Evolutionary conservation across 768 basidiomycete species (phyloP).

Genomic region (Trametes maxima): DNA sequence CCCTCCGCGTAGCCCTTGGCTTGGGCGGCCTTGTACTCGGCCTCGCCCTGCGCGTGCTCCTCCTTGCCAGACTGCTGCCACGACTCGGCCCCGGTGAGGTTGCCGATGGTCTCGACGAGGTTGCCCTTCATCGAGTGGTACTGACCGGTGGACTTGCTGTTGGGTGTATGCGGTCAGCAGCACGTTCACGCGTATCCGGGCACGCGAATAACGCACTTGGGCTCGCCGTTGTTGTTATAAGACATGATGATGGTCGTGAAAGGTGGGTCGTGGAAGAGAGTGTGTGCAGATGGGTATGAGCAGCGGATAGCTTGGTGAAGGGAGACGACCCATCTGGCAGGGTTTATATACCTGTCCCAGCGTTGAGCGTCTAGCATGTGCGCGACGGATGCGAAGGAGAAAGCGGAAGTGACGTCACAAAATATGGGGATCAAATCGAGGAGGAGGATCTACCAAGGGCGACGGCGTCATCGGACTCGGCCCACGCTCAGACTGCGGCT

Average conservation of each 20-base stretch:
- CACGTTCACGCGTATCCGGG: too few relatives aligned
- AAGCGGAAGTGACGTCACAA: not conserved
- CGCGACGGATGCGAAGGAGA: not conserved
- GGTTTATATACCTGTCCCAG: not conserved
- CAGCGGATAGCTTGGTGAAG: not conserved
- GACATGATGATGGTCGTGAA: slow-evolving; percentile 10
- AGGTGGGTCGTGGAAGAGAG: not conserved
- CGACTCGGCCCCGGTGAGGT: slow-evolving; percentile 43
- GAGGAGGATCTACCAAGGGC: slow-evolving; percentile 4
- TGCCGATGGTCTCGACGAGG: slow-evolving; percentile 44
- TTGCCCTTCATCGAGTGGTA: slow-evolving; percentile 45
- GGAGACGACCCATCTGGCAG: not conserved
- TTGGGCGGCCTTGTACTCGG: slow-evolving; percentile 48
- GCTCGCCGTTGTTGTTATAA: slow-evolving; percentile 17
- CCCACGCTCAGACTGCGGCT: too few relatives aligned
- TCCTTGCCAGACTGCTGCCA: slow-evolving; percentile 51
- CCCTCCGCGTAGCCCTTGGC: slow-evolving; percentile 56
- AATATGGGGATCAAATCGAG: not conserved
- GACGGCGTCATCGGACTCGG: slow-evolving; percentile 4
- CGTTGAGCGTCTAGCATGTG: not conserved
- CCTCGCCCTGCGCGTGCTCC: slow-evolving; percentile 52
- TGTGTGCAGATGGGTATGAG: not conserved
- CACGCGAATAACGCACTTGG: slow-evolving; percentile 6
- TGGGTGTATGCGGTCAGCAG: not conserved
- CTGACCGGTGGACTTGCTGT: slow-evolving; percentile 42